Conservation (phyloP, 208 protist genomes). For the Leishmania turanica region DNA sequence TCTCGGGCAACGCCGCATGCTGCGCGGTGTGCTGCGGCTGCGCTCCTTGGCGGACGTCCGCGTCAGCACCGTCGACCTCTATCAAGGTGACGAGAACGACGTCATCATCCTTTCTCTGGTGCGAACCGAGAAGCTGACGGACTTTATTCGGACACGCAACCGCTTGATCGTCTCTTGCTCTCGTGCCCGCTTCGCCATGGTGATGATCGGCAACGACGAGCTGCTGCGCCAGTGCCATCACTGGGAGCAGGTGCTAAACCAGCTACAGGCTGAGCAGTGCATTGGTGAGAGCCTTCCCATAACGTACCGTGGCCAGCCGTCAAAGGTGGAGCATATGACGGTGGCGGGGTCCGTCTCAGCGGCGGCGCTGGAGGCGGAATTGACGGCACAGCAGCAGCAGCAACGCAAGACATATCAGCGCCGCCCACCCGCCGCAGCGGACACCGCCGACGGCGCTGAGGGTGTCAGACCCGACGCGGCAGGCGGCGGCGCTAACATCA, state of each 20-base stretch:
- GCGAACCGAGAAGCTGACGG: conserved; percentile 92
- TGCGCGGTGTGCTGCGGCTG: conserved; percentile 76
- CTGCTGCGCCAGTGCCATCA: conserved; percentile 78
- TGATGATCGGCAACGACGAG: conserved; percentile 83
- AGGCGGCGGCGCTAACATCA: not conserved
- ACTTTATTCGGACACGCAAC: conserved; percentile 94
- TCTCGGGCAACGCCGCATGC: conserved; percentile 88
- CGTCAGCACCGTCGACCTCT: conserved; percentile 95
- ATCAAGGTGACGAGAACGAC: conserved; percentile 96
- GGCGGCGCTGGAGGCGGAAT: conserved; percentile 31
- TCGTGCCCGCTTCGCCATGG: conserved; percentile 91
- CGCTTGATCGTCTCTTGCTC: conserved; percentile 95
- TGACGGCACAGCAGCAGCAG: conserved; percentile 11
- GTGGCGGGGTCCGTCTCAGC: conserved; percentile 38
- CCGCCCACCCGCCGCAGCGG: not conserved
- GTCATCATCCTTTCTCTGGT: conserved; percentile 95
- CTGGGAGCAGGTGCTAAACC: conserved; percentile 73
- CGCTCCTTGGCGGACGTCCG: conserved; percentile 69
- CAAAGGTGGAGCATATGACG: conserved; percentile 32
- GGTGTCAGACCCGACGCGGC: not conserved
- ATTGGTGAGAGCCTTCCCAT: conserved; percentile 78
- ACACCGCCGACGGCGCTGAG: not conserved
- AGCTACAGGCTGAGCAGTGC: conserved; percentile 52
- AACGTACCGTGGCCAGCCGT: conserved; percentile 41
- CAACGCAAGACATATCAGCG: not conserved